Evolutionary conservation across 2,329 filamentous ascomycete species (phyloP), one percentile per base, ranked within the genome.

Genomic region (Arthrobotrys entomopaga): DNA sequence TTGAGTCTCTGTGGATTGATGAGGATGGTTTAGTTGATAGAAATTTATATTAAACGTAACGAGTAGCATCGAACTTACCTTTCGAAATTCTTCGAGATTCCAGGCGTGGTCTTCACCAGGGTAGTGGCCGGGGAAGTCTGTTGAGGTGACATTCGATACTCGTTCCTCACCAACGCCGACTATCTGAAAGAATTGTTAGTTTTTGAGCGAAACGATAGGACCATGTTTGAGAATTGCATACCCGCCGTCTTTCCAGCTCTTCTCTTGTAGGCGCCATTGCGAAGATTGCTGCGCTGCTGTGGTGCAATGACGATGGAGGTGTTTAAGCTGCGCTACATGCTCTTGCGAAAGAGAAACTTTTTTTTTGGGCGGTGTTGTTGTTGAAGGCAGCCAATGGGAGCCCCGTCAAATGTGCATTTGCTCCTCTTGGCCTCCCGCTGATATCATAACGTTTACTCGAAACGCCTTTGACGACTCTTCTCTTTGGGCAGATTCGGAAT

Each of bases 101-200:
- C 93, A 97, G 58, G 87, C 85, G 80, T 92, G 86, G 82, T 96
- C 91, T 84, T 98, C 95, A 78, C 91, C 91, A 2, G 92, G 90
- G 84, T 90, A 95, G 82, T 97, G 92, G 77, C 91, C 90, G 15
- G 96, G 96, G 81, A 94, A 97, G 81, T 98, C 94, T 79, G 89
- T 96, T 53, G 93, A 95, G 76, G 90, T 87, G 79, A 94, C 91
- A 83, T 98, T 89, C 78, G 90, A 91, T 80, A 99, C 91, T 20
- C 92, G 97, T 83, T 99, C 95, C 78, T 89, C 85, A 82, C 95
- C 92, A 83, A 99, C 89, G 78, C 90, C 88, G 80, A 99, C 89
- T 78, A 91, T 90, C 91, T 97, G 6, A 46, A 19, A n/a, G 16
- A 46, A 79, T 59, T 58, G 16, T 42, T 6, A 24, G 20, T 13